Base-by-base conservation (phyloP, 441 rosid species). In the Metrosideros polymorpha region DNA sequence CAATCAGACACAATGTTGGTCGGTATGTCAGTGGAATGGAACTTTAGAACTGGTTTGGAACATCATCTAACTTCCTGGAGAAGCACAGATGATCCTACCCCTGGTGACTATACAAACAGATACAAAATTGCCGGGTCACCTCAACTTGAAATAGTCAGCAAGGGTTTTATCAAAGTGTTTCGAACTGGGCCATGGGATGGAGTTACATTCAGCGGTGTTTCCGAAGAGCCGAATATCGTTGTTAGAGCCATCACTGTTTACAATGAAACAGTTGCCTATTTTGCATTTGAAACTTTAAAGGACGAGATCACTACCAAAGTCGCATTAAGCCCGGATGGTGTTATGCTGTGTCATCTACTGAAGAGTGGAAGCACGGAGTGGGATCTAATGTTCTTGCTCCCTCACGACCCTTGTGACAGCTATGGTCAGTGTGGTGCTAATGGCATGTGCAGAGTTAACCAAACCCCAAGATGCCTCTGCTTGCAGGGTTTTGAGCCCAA, bases 131-230 rank as follows among this genome's bases (percentile, higher is more conserved):
- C 14, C 24, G 85, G 85, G 9, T 50, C 61, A 24, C 55, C 59
- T 35, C 88, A 82, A 6, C 24, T 6, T 1, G 84, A 75, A 79
- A 22, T 79, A 9, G 15, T 79, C 54, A 43, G 39, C 35, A 85
- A 15, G 3, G 29, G 75, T 17, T 42, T 84, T 2, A 29, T 63
- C 50, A 50, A 49, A 82, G 66, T 49, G 54, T 12, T n/a, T 35
- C 54, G 52, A 54, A 30, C 82, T 27, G 87, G 87, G 24, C 87
- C 82, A 13, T 82, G 59, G 82, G 82, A 59, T 47, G 88, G 88
- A 51, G 49, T 82, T 4, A 2, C 35, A 63, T 82, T 59, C 30
- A 49, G 35, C 39, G 15, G 53, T 24, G 6, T 39, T 18, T 27
- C 85, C 13, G 4, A 19, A 9, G 30, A 2, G 54, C 12, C 50